Conservation (phyloP, 768 basidiomycete genomes). For the Sistotremastrum suecicum region DNA sequence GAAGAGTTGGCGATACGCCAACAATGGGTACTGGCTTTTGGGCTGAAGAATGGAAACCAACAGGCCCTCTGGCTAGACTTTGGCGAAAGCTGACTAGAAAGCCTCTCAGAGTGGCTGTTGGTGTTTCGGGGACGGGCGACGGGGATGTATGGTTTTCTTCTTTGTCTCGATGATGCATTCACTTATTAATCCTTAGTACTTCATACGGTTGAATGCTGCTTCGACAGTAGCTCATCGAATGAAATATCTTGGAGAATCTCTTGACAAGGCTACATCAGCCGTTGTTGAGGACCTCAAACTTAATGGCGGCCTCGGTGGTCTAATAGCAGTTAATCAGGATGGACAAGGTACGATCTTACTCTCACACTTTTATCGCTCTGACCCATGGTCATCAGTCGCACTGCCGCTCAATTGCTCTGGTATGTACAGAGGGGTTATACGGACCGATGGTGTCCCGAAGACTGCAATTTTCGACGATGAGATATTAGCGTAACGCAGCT, state of each 20-base stretch:
- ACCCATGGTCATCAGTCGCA: conserved; percentile 30
- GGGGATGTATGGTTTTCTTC: conserved; percentile 46
- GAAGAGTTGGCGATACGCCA: conserved; percentile 76
- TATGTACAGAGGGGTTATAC: conserved; percentile 73
- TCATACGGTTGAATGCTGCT: conserved; percentile 57
- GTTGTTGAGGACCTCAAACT: conserved; percentile 44
- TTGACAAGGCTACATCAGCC: conserved; percentile 37
- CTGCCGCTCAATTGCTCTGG: conserved; percentile 64
- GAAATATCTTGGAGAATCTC: conserved; percentile 40
- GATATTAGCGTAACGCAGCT: conserved; percentile 9
- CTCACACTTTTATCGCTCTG: background rate
- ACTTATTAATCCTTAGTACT: conserved; percentile 35
- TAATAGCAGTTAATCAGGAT: conserved; percentile 54
- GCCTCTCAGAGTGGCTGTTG: conserved; percentile 31
- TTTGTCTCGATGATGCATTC: conserved; percentile 1
- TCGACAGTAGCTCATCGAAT: conserved; percentile 54
- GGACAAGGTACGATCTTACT: conserved; percentile 43
- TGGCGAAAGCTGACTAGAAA: conserved; percentile 27
- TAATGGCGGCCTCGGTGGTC: conserved; percentile 56
- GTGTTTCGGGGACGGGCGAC: conserved; percentile 75
- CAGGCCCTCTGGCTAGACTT: conserved; percentile 17
- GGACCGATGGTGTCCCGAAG: conserved; percentile 50
- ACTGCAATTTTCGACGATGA: conserved; percentile 74
- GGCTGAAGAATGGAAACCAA: conserved; percentile 61
- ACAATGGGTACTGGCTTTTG: conserved; percentile 68